These are phyloP conservation scores for Colletotrichum gloeosporioides DNA, from an alignment of 2,329 filamentous ascomycete species.

Conservation along the genomic window DNA sequence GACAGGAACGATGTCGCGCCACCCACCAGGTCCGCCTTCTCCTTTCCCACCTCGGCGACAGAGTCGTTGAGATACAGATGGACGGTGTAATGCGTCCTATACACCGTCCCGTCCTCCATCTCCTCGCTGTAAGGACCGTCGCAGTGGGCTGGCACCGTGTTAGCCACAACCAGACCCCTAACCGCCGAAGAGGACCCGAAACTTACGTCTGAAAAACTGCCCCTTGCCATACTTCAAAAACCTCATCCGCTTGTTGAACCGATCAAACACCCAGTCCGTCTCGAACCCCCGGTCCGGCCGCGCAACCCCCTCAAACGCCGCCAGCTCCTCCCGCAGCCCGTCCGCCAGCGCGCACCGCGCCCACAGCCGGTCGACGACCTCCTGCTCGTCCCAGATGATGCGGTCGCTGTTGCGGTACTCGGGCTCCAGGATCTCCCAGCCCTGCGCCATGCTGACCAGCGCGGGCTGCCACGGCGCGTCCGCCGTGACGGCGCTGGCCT, in stretches of 20 bases:
- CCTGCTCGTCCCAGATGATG: conserved; percentile 75
- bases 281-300: neutral
- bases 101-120: conserved; percentile 46
- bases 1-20: conserved; percentile 63
- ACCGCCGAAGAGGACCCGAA: neutral
- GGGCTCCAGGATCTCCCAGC: conserved; percentile 61
- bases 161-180: neutral
- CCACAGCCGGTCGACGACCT: conserved; percentile 69
- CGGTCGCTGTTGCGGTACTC: conserved; percentile 74
- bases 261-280: conserved; percentile 44
- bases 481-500: conserved; percentile 55
- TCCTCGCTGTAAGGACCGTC: conserved; percentile 67
- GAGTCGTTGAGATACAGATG: conserved; percentile 62
- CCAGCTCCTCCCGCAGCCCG: conserved; percentile 46
- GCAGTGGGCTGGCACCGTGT: conserved; percentile 59
- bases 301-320: conserved; percentile 32
- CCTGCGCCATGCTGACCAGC: conserved; percentile 69
- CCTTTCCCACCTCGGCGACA: conserved; percentile 40
- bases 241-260: conserved; percentile 75
- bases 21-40: conserved; percentile 44
- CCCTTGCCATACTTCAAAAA: conserved; percentile 76
- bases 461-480: conserved; percentile 67
- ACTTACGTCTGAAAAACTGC: conserved; percentile 71
- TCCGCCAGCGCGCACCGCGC: conserved; percentile 54
- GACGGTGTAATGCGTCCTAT: conserved; percentile 57